phyloP scores from a whole-genome alignment of 306 rosid genomes.

The Erythrophleum fordii region DNA sequence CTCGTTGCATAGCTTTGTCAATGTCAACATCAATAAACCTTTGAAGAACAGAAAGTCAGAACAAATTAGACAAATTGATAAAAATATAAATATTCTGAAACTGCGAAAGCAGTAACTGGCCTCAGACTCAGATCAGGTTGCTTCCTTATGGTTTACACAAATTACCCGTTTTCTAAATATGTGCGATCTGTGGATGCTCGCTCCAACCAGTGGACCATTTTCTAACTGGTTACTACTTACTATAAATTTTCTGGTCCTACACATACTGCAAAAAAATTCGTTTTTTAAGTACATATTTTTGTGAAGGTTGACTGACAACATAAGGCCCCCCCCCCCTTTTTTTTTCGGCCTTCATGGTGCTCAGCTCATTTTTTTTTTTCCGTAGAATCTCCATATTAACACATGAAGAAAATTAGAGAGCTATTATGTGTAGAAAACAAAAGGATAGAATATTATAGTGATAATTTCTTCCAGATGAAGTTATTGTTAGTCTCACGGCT shows the following conservation, averaged over 20 bases:
- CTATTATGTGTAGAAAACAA: neutral
- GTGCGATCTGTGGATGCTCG: neutral
- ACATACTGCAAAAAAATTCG: neutral
- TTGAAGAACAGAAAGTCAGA: conserved; percentile 29
- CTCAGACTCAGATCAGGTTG: conserved; percentile 13
- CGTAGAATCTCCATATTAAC: neutral
- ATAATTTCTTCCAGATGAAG: conserved; percentile 17
- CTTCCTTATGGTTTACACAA: neutral
- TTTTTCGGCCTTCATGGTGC: neutral
- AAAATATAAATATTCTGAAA: conserved; percentile 2
- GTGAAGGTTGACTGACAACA: neutral
- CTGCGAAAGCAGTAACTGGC: conserved; percentile 21
- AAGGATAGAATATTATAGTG: neutral
- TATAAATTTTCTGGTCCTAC: neutral
- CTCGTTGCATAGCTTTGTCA: conserved; percentile 84
- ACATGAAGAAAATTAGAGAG: neutral
- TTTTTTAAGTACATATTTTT: neutral
- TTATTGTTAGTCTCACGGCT: neutral
- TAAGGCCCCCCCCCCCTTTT: neutral
- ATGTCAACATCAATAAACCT: conserved; percentile 82
- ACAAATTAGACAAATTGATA: conserved; percentile 26
- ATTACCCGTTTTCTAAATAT: neutral
- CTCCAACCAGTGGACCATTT: neutral
- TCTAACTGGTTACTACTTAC: neutral
- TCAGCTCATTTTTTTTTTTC: neutral